Percentiles rank a stretch among this genome's conserved stretches.
Conservation (phyloP, 2,329 filamentous ascomycete genomes). For the Sporothrix schenckii region DNA sequence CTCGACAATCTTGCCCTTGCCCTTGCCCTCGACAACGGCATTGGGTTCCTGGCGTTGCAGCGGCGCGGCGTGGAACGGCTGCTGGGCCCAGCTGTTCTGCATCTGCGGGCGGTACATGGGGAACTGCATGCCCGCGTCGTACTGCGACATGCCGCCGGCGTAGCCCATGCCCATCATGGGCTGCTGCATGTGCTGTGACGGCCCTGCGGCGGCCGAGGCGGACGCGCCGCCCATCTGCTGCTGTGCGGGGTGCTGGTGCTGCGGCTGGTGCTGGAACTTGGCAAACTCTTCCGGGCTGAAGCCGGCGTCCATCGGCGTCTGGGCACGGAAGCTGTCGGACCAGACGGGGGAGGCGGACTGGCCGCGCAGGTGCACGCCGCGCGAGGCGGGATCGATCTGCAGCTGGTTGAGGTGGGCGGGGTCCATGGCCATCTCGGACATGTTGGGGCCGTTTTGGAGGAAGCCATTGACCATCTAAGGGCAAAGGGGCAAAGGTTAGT, state of each 20-base stretch:
- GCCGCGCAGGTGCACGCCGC: slow-evolving; percentile 56
- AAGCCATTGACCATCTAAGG: slow-evolving; percentile 89
- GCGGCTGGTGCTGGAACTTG: slow-evolving; percentile 76
- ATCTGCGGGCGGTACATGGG: slow-evolving; percentile 53
- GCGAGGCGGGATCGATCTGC: slow-evolving; percentile 51
- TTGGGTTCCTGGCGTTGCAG: slow-evolving; percentile 50
- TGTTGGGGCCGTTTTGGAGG: slow-evolving; percentile 72
- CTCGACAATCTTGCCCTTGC: slow-evolving; percentile 87
- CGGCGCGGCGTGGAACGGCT: slow-evolving; percentile 43
- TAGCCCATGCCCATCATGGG: slow-evolving; percentile 59
- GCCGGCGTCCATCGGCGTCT: slow-evolving; percentile 71
- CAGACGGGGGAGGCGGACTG: slow-evolving; percentile 59
- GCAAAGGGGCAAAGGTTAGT: not conserved
- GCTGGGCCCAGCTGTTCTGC: slow-evolving; percentile 48
- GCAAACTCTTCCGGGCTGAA: slow-evolving; percentile 83
- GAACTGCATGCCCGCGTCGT: slow-evolving; percentile 49
- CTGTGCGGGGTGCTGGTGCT: slow-evolving; percentile 41
- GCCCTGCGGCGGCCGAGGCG: slow-evolving; percentile 61
- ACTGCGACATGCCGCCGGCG: slow-evolving; percentile 27
- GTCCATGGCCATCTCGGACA: slow-evolving; percentile 59
- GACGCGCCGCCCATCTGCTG: slow-evolving; percentile 44
- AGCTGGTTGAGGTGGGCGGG: slow-evolving; percentile 48
- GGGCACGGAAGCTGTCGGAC: slow-evolving; percentile 57
- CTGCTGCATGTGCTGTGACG: slow-evolving; percentile 50
- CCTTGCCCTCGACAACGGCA: slow-evolving; percentile 52